Base-by-base conservation (phyloP, 257 asterid genomes). In the Ocimum tenuiflorum region DNA sequence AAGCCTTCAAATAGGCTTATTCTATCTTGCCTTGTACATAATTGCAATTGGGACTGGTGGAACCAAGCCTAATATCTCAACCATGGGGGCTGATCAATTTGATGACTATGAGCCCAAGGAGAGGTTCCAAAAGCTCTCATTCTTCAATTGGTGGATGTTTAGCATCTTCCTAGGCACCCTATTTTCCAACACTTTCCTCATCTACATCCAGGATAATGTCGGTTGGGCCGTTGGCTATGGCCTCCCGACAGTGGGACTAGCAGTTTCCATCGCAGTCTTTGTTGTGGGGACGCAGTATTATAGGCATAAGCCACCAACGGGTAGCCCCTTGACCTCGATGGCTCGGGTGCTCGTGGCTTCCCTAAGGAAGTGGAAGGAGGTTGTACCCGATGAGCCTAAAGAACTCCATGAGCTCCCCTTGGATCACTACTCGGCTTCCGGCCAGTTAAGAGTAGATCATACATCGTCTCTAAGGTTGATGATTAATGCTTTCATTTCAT, bases 71-170 rank as follows among this genome's bases (percentile, higher is more conserved):
- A 86, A 86, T 15, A 86, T 86, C 69, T 86, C 95, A 23, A 86
- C 95, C 55, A 84, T 86, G 86, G 95, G 91, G 12, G 95, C 95
- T 18, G 95, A 84, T 72, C 95, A 86, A 12, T 86, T 86, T 27
- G 91, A 84, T 60, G 85, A 84, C 23, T 80, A 62, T 57, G 85
- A 84, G 56, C 83, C 88, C 8, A 82, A 82, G 46, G 88, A 84
- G 62, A 86, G 63, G 75, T 45, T 60, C 35, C 87, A 78, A 50
- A 86, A 86, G 78, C 82, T 86, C 39, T 86, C n/a, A n/a, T n/a
- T n/a, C n/a, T n/a, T n/a, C n/a, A n/a, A n/a, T n/a, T n/a, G n/a
- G n/a, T n/a, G n/a, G 95, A 77, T 82, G 88, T 86, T 84, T 49
- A 84, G 95, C 77, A 74, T 86, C 57, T 86, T 86, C 59, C 38